A percentile compares a stretch with the other conserved stretches of the same genome.
phyloP scores from a whole-genome alignment of 306 rosid species.

The Sphenostylis stenocarpa region DNA sequence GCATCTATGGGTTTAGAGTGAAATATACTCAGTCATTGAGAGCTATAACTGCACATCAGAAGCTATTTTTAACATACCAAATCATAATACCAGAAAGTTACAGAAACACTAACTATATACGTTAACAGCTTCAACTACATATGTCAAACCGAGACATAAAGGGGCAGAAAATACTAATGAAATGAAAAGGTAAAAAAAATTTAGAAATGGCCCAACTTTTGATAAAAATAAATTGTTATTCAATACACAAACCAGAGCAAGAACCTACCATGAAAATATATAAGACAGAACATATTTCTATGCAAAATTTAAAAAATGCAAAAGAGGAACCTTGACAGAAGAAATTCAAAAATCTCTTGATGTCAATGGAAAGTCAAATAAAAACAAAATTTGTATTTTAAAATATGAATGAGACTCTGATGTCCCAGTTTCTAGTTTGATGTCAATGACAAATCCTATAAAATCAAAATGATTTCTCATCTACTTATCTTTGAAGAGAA shows the following conservation, averaged over 20 bases:
- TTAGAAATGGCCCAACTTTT: background rate
- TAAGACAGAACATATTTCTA: background rate
- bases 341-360: constrained; percentile 1
- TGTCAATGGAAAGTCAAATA: constrained; percentile 11
- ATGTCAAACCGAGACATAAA: constrained; percentile 4
- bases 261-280: background rate
- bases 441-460: background rate
- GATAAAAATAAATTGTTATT: background rate
- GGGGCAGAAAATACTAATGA: background rate
- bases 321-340: background rate
- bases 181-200: constrained; percentile 19
- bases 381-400: constrained; percentile 24
- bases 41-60: background rate
- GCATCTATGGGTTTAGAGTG: background rate
- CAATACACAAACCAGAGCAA: constrained; percentile 18
- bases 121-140: background rate
- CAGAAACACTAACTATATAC: background rate
- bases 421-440: constrained; percentile 26
- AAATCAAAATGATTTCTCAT: constrained; percentile 29
- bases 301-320: background rate
- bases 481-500: constrained; percentile 14
- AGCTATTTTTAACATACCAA: constrained; percentile 11
- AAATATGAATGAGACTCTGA: background rate
- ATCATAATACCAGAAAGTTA: constrained; percentile 5
- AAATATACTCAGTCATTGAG: constrained; percentile 11